phyloP scores from a whole-genome alignment of 2,329 filamentous ascomycete species.

The Exserohilum rostratum region DNA sequence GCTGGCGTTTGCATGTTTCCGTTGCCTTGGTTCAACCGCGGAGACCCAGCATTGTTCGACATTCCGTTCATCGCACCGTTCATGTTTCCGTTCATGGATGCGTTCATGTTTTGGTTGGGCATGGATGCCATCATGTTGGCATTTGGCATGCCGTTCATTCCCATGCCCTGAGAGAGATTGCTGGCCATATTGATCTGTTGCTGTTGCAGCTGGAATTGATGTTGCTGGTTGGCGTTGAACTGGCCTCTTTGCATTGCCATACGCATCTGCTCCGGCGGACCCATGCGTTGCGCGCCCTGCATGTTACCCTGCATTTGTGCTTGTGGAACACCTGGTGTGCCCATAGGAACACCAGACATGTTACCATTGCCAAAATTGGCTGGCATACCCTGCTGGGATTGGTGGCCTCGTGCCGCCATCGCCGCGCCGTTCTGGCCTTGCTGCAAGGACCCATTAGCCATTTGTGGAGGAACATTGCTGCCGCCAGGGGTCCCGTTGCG shows the following conservation, averaged over 20 bases:
- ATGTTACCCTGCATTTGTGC: constrained; percentile 70
- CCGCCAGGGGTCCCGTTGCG: constrained; percentile 50
- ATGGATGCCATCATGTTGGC: constrained; percentile 44
- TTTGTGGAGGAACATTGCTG: constrained; percentile 35
- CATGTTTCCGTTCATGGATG: constrained; percentile 43
- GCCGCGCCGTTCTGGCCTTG: constrained; percentile 38
- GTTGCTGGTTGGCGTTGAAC: constrained; percentile 41
- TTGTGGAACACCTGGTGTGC: constrained; percentile 66
- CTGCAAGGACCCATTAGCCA: constrained; percentile 38
- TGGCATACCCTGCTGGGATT: constrained; percentile 52
- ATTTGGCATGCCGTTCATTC: constrained; percentile 44
- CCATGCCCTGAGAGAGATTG: constrained; percentile 40
- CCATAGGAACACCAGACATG: constrained; percentile 61
- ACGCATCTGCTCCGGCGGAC: constrained; percentile 47
- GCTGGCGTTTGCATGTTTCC: constrained; percentile 38
- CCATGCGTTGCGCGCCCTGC: constrained; percentile 65
- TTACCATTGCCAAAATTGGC: constrained; percentile 55
- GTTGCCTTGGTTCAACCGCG: constrained; percentile 41
- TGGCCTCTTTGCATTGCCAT: constrained; percentile 48
- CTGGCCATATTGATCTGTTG: constrained; percentile 48
- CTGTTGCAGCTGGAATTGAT: constrained; percentile 47
- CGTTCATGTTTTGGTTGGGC: constrained; percentile 41
- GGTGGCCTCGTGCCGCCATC: constrained; percentile 44
- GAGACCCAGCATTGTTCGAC: constrained; percentile 42
- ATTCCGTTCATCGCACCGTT: constrained; percentile 44